Conservation (phyloP, 345 rosid genomes). For the Syzygium aromaticum region DNA sequence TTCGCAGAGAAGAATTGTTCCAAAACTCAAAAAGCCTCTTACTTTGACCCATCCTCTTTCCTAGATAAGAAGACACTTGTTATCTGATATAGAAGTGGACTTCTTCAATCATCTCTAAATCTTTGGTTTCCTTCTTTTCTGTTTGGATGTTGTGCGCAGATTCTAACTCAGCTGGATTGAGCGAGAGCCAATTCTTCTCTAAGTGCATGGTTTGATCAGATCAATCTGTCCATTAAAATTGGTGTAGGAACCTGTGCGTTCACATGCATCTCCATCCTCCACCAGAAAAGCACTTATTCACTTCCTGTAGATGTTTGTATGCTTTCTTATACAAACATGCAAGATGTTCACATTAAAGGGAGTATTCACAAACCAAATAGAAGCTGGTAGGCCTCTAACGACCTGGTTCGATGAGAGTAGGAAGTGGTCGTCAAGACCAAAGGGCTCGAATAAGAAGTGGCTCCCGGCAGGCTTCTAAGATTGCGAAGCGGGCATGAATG, state of each 20-base stretch:
- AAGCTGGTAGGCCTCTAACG: no score
- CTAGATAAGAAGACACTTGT: not conserved
- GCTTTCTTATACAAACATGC: no score
- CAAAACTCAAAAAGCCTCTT: not conserved
- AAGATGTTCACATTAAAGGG: not conserved
- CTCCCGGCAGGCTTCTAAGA: no score
- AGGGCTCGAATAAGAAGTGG: no score
- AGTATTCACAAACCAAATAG: not conserved
- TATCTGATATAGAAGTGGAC: not conserved
- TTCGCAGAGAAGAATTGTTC: not conserved
- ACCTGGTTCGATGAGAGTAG: no score
- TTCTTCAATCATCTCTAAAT: not conserved
- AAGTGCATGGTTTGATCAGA: not conserved
- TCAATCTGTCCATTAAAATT: not conserved
- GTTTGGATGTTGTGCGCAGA: not conserved
- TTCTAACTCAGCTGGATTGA: not conserved
- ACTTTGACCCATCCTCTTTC: not conserved
- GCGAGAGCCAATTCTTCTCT: not conserved
- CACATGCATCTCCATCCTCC: not conserved
- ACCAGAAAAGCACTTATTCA: not conserved
- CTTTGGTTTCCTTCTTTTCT: not conserved
- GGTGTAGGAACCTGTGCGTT: not conserved
- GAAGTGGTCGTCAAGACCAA: no score
- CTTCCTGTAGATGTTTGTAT: not conserved
- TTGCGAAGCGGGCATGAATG: no score